phyloP scores from a whole-genome alignment of 371 early-diverging fungal genomes.

The Rhizopus arrhizus region DNA sequence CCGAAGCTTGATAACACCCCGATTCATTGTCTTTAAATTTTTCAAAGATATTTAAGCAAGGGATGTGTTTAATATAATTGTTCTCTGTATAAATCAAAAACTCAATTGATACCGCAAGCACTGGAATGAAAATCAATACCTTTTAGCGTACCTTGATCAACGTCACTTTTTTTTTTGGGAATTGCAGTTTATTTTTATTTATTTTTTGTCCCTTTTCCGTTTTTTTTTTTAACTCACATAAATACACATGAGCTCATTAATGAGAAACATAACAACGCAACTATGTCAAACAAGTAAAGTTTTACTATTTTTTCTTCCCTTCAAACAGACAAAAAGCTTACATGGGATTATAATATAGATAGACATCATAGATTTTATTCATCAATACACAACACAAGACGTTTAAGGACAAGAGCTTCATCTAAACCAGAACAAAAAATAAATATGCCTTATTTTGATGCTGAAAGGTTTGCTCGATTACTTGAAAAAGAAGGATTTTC shows the following conservation, averaged over 20 bases:
- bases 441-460: constrained; percentile 67
- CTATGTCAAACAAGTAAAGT: not conserved
- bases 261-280: not conserved
- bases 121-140: no score
- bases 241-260: not conserved
- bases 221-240: no score
- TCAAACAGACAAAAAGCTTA: not conserved
- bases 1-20: no score
- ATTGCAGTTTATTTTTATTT: no score
- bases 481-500: constrained; percentile 80
- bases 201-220: no score
- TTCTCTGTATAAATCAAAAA: no score
- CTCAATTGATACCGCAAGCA: no score
- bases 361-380: constrained; percentile 7
- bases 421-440: constrained; percentile 9
- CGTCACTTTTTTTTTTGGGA: no score
- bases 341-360: not conserved
- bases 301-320: not conserved
- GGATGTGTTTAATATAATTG: no score
- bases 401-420: constrained; percentile 25
- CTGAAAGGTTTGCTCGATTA: constrained; percentile 72
- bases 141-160: no score
- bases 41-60: no score
- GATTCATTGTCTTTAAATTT: no score
- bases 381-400: constrained; percentile 13